A percentile compares a stretch with the other conserved stretches of the same genome.
These are phyloP conservation scores for Amanita subjunquillea DNA, from an alignment of 768 basidiomycete species.

Conservation along the genomic window DNA sequence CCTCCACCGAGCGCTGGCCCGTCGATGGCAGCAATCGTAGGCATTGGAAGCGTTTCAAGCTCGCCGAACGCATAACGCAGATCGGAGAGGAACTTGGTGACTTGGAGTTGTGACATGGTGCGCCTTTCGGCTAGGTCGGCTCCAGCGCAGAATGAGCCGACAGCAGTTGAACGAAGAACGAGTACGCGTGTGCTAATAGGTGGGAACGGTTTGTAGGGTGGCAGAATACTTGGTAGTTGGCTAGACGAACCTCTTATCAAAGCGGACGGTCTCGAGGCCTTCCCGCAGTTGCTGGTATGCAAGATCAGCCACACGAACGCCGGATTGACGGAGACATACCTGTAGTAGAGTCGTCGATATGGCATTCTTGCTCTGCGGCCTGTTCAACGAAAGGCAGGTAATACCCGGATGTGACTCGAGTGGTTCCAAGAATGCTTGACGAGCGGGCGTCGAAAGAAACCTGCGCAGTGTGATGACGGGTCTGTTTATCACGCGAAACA, in stretches of 20 bases:
- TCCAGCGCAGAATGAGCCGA: conserved; percentile 84
- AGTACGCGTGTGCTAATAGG: conserved; percentile 47
- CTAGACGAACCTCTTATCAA: conserved; percentile 47
- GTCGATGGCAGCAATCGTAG: conserved; percentile 88
- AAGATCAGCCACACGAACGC: neutral
- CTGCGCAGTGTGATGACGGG: neutral
- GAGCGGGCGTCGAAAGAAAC: neutral
- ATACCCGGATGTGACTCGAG: conserved; percentile 51
- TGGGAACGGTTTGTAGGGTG: conserved; percentile 3
- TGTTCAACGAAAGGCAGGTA: conserved; percentile 66
- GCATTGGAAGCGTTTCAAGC: conserved; percentile 78
- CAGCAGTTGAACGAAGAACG: conserved; percentile 69
- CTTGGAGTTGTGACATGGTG: conserved; percentile 68
- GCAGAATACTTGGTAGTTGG: neutral
- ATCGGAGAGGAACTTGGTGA: conserved; percentile 68
- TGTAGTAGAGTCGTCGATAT: conserved; percentile 66
- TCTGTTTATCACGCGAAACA: neutral
- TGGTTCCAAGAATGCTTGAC: conserved; percentile 41
- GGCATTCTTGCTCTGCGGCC: conserved; percentile 80
- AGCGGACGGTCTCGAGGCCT: conserved; percentile 54
- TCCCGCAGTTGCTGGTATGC: conserved; percentile 55
- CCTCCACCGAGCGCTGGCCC: conserved; percentile 93
- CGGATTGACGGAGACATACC: conserved; percentile 24
- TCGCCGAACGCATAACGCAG: conserved; percentile 61
- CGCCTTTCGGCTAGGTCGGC: conserved; percentile 82